phyloP scores from a whole-genome alignment of 768 basidiomycete genomes.

The Porphyrellus cyaneotinctus region DNA sequence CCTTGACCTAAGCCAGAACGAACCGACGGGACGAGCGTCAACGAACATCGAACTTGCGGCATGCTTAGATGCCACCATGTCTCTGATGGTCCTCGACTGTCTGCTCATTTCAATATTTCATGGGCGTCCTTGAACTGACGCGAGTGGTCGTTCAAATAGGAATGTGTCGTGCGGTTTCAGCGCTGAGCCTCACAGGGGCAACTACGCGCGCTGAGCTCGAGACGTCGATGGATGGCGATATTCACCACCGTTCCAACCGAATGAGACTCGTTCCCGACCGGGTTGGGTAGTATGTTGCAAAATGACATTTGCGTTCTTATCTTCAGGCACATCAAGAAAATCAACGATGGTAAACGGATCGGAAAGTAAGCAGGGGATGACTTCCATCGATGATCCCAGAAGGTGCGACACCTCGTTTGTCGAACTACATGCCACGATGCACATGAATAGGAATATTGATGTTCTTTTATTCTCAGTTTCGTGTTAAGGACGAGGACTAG shows the following conservation, averaged over 20 bases:
- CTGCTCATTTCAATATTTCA: not conserved
- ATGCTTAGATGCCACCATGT: not conserved
- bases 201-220: not conserved
- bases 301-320: not conserved
- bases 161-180: not conserved
- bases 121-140: not conserved
- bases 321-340: not conserved
- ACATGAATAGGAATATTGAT: not conserved
- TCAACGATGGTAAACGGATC: not conserved
- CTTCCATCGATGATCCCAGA: not conserved
- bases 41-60: not conserved
- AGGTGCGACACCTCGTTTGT: not conserved
- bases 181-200: not conserved
- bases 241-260: not conserved
- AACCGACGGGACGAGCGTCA: not conserved
- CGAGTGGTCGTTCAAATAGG: not conserved
- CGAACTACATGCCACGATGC: not conserved
- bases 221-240: not conserved
- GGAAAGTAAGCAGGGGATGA: not conserved
- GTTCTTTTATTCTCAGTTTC: too few species aligned
- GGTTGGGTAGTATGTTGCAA: not conserved
- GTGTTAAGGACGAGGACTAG: too few species aligned
- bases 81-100: not conserved
- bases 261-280: not conserved
- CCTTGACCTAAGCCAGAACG: not conserved